Percentiles rank a stretch among this genome's conserved stretches.
Conservation (phyloP, 108 stramenopile genomes). For the Fragilaria crotonensis region DNA sequence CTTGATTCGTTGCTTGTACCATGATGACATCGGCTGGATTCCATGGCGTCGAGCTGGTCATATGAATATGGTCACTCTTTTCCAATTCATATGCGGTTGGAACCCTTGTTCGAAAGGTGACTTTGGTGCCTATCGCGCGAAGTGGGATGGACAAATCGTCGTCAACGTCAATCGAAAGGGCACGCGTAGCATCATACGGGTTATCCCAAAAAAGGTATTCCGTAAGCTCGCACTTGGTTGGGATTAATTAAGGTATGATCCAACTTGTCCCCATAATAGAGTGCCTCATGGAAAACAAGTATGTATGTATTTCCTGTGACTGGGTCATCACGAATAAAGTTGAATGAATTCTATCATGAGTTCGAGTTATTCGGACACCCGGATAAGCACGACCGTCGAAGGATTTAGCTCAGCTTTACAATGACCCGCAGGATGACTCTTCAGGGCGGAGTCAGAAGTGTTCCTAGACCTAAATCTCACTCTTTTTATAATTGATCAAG, state of each 20-base stretch:
- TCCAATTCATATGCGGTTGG: not conserved
- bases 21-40: too few species aligned
- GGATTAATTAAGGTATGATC: constrained; percentile 30
- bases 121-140: not conserved
- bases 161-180: not conserved
- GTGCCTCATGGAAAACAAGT: constrained; percentile 11
- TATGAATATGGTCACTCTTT: not conserved
- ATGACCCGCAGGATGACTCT: too few species aligned
- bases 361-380: too few species aligned
- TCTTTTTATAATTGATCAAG: too few species aligned
- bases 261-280: constrained; percentile 12
- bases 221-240: too few species aligned
- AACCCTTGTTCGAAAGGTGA: not conserved
- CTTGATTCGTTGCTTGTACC: too few species aligned
- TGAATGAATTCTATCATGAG: too few species aligned
- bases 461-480: too few species aligned
- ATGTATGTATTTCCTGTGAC: constrained; percentile 11
- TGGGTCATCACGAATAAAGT: too few species aligned
- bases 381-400: too few species aligned
- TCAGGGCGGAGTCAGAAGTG: too few species aligned
- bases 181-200: not conserved
- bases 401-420: too few species aligned
- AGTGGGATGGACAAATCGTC: not conserved
- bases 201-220: constrained; percentile 13
- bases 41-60: not conserved